Conservation (phyloP, 306 rosid genomes). For the Prunus salicina region DNA sequence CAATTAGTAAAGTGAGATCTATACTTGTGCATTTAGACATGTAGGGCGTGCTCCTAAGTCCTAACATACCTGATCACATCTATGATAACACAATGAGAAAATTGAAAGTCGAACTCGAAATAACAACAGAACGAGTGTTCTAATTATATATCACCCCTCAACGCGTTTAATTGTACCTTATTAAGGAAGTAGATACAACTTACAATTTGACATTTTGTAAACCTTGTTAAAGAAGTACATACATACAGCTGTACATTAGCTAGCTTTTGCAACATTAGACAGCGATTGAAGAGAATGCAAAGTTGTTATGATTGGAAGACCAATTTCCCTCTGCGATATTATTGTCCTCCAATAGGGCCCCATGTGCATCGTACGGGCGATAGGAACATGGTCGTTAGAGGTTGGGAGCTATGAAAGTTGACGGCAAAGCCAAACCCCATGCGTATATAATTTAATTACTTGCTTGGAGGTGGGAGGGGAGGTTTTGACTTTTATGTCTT, state of each 20-base stretch:
- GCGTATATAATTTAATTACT: background rate
- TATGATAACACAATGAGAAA: too few species aligned
- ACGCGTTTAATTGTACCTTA: too few species aligned
- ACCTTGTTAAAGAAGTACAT: background rate
- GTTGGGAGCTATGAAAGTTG: background rate
- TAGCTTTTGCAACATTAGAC: background rate
- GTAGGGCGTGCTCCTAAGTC: too few species aligned
- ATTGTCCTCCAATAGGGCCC: background rate
- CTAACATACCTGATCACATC: too few species aligned
- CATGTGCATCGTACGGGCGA: background rate
- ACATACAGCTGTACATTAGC: background rate
- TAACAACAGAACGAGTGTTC: too few species aligned
- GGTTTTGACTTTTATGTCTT: background rate
- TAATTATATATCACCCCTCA: too few species aligned
- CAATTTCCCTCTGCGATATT: background rate
- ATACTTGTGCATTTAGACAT: too few species aligned
- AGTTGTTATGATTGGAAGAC: background rate
- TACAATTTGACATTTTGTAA: background rate
- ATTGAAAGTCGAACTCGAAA: too few species aligned
- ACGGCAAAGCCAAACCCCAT: background rate
- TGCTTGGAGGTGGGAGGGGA: background rate
- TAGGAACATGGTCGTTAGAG: background rate
- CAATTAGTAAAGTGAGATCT: too few species aligned
- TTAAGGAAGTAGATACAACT: background rate
- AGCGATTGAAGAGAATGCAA: background rate